Evolutionary conservation across 768 basidiomycete species (phyloP).

Genomic region (Lentinus tigrinus): DNA sequence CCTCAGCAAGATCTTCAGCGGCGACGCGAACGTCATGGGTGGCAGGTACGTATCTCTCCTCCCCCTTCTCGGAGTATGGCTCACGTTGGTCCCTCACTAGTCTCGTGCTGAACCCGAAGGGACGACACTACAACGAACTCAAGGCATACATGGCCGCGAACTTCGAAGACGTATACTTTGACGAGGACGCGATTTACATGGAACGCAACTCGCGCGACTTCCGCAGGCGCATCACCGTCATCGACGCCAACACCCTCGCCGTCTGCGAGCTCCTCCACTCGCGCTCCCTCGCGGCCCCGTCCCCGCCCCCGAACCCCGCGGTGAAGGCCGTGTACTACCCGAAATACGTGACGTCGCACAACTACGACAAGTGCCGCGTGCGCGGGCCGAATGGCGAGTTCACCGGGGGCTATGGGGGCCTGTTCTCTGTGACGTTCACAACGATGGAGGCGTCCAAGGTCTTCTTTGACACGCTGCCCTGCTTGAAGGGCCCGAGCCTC

Average conservation of each 20-base stretch:
- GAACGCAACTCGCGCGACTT: slow-evolving; percentile 98
- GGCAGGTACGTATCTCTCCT: slow-evolving; percentile 65
- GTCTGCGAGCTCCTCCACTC: slow-evolving; percentile 77
- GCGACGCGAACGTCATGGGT: slow-evolving; percentile 95
- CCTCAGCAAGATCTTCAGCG: slow-evolving; percentile 93
- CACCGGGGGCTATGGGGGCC: slow-evolving; percentile 69
- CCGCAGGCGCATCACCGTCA: slow-evolving; percentile 63
- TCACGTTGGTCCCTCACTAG: slow-evolving; percentile 39
- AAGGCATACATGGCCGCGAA: slow-evolving; percentile 53
- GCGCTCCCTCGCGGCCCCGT: slow-evolving; percentile 41
- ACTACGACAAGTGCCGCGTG: slow-evolving; percentile 72
- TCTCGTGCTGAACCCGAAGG: slow-evolving; percentile 81
- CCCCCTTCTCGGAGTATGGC: not conserved
- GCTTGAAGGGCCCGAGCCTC: slow-evolving; percentile 86
- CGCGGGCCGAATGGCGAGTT: slow-evolving; percentile 24
- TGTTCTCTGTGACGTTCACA: slow-evolving; percentile 87
- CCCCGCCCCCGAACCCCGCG: slow-evolving; percentile 35
- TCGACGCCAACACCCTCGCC: slow-evolving; percentile 81
- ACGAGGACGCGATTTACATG: slow-evolving; percentile 93
- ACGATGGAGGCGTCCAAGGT: slow-evolving; percentile 62
- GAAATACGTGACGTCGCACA: slow-evolving; percentile 67
- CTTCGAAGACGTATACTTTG: slow-evolving; percentile 87
- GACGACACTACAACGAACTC: slow-evolving; percentile 65
- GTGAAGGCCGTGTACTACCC: slow-evolving; percentile 91
- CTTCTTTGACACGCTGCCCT: slow-evolving; percentile 83